These are phyloP conservation scores for Populus hybrid DNA, from an alignment of 441 rosid genomes.

Conservation along the genomic window DNA sequence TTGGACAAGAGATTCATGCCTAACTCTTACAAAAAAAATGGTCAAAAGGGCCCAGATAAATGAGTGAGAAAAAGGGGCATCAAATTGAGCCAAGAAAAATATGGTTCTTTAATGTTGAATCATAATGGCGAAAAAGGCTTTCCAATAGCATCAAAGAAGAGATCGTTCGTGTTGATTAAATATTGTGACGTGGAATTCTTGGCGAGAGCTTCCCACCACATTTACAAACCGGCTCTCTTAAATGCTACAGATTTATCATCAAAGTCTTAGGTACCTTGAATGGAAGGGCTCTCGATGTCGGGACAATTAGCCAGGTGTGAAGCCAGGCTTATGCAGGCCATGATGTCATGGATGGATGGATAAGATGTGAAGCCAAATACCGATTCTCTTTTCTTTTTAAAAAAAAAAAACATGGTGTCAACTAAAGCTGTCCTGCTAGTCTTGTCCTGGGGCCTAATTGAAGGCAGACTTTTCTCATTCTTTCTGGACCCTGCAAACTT, in stretches of 20 bases:
- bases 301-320: not conserved
- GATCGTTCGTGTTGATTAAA: not conserved
- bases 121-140: conserved; percentile 8
- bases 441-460: too few species aligned
- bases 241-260: not conserved
- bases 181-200: too few species aligned
- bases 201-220: too few species aligned
- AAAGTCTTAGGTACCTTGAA: not conserved
- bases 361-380: too few species aligned
- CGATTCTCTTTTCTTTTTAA: too few species aligned
- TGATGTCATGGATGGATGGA: conserved; percentile 9
- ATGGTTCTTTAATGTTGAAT: not conserved
- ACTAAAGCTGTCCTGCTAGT: too few species aligned
- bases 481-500: not conserved
- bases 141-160: not conserved
- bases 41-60: not conserved
- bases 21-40: not conserved
- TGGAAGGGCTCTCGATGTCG: conserved; percentile 13
- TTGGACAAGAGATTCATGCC: not conserved
- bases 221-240: not conserved
- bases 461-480: not conserved
- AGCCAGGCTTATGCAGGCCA: conserved; percentile 11
- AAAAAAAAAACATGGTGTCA: too few species aligned
- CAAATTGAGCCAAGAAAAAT: not conserved
- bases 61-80: not conserved